phyloP scores from a whole-genome alignment of 208 protist genomes.

The Blechomonas ayalai region DNA sequence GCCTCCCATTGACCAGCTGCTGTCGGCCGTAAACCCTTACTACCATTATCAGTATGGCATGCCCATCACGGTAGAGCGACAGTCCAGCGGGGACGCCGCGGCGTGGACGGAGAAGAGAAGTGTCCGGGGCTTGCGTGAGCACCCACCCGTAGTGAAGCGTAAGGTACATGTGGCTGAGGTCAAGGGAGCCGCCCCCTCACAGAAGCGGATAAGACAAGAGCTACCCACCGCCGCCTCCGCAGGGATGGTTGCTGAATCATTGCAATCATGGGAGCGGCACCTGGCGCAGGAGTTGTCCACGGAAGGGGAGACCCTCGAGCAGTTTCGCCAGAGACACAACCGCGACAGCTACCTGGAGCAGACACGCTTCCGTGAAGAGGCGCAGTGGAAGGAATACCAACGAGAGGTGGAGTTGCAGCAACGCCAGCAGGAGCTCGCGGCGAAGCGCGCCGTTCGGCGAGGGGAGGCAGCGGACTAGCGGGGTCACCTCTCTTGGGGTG shows the following conservation, averaged over 20 bases:
- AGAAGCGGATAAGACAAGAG: not conserved
- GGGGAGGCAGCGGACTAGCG: constrained; percentile 19
- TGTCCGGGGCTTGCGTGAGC: not conserved
- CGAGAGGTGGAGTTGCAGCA: constrained; percentile 47
- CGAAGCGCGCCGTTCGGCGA: constrained; percentile 44
- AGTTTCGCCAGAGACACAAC: constrained; percentile 37
- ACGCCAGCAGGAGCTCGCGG: constrained; percentile 33
- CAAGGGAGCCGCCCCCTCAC: too few relatives aligned
- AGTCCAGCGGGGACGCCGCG: constrained; percentile 1
- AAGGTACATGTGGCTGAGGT: constrained; percentile 5
- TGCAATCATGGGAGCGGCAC: constrained; percentile 54
- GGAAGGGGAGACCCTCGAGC: constrained; percentile 70
- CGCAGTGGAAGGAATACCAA: constrained; percentile 64
- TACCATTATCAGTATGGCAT: constrained; percentile 16
- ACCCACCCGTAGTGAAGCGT: not conserved
- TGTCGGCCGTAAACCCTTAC: constrained; percentile 9
- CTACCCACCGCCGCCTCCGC: constrained; percentile 11
- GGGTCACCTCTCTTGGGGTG: too few relatives aligned
- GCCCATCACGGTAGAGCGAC: not conserved
- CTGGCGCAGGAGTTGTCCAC: constrained; percentile 25
- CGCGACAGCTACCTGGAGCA: constrained; percentile 66
- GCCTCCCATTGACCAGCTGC: constrained; percentile 14
- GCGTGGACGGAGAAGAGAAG: not conserved
- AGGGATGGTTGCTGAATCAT: constrained; percentile 56
- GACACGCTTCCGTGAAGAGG: constrained; percentile 38